Evolutionary conservation across 169 alveolate species (phyloP).

Genomic region (Perkinsus olseni): DNA sequence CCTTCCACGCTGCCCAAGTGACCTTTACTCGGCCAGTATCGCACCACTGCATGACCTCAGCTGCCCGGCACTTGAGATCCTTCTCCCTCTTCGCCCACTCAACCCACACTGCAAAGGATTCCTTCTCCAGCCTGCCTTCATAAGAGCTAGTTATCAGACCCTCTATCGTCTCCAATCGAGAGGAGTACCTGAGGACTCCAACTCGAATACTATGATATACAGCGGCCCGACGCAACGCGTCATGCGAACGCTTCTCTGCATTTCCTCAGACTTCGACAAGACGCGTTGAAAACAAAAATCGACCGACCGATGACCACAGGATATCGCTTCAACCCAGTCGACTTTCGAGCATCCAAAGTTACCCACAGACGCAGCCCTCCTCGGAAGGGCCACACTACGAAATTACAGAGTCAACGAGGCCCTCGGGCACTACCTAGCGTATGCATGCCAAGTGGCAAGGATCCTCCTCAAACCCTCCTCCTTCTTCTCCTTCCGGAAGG

Average conservation of each 20-base stretch:
- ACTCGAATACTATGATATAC: too few species aligned
- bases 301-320: too few species aligned
- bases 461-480: neutral
- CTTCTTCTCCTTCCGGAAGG: neutral
- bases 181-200: neutral
- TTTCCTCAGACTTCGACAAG: too few species aligned
- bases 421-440: neutral
- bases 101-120: neutral
- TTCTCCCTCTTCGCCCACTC: neutral
- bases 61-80: neutral
- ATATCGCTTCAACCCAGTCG: too few species aligned
- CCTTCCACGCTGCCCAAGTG: neutral
- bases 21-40: neutral
- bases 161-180: neutral
- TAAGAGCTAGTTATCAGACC: neutral
- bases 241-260: too few species aligned
- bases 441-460: neutral
- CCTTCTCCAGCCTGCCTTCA: neutral
- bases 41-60: neutral
- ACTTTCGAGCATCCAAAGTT: too few species aligned
- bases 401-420: too few species aligned
- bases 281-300: too few species aligned
- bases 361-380: too few species aligned
- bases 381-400: too few species aligned
- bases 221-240: too few species aligned